These are phyloP conservation scores for Leccinum solheimii DNA, from an alignment of 1,284 basidiomycete species.

Conservation along the genomic window DNA sequence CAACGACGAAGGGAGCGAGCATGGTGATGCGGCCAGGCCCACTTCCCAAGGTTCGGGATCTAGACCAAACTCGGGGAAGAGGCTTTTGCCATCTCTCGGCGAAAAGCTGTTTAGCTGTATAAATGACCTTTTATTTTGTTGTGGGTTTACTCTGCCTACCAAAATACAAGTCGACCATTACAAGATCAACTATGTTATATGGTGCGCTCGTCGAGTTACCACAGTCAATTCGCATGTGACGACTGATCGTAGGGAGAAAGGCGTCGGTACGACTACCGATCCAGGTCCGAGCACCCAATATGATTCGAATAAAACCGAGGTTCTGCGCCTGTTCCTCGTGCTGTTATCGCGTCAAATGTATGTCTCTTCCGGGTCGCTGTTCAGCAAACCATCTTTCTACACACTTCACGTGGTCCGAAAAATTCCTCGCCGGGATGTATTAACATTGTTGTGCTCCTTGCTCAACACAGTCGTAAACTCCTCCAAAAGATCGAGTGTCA, in stretches of 20 bases:
- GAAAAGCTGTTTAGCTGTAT: slow-evolving; percentile 78
- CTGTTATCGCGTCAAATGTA: slow-evolving; percentile 89
- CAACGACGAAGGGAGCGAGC: slow-evolving; percentile 39
- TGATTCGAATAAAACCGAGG: slow-evolving; percentile 83
- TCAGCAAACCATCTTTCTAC: slow-evolving; percentile 71
- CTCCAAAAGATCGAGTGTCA: slow-evolving; percentile 45
- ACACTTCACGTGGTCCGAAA: slow-evolving; percentile 78
- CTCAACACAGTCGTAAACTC: slow-evolving; percentile 87
- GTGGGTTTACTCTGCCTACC: slow-evolving; percentile 84
- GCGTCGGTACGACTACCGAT: slow-evolving; percentile 80
- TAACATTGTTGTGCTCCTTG: slow-evolving; percentile 87
- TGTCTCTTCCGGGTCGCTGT: slow-evolving; percentile 66
- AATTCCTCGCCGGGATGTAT: slow-evolving; percentile 75
- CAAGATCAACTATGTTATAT: slow-evolving; percentile 86
- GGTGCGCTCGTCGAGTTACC: slow-evolving; percentile 46
- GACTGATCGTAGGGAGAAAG: slow-evolving; percentile 73
- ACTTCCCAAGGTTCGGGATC: slow-evolving; percentile 20
- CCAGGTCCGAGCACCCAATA: slow-evolving; percentile 65
- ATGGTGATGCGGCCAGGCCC: slow-evolving; percentile 21
- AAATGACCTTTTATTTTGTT: slow-evolving; percentile 87
- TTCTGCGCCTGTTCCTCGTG: slow-evolving; percentile 81
- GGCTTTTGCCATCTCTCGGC: slow-evolving; percentile 68
- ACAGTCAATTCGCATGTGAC: slow-evolving; percentile 13
- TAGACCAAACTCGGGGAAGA: slow-evolving; percentile 42
- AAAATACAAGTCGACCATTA: slow-evolving; percentile 77